Conservation (phyloP, 352 stramenopile genomes). For the Globisporangium paddicum region DNA sequence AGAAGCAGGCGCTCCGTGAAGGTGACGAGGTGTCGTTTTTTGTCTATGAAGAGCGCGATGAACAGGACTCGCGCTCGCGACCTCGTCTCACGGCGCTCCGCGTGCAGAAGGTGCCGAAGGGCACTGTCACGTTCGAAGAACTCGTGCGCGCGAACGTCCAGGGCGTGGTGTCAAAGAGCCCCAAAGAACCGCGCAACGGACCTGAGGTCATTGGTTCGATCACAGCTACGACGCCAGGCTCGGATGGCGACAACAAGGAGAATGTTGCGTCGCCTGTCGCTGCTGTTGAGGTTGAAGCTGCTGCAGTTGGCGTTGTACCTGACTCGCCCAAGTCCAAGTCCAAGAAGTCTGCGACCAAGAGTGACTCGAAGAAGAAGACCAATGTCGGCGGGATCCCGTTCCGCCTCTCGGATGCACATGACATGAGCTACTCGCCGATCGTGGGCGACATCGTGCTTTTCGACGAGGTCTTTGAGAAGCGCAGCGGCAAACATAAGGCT, state of each 20-base stretch:
- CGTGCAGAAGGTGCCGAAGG: slow-evolving; percentile 53
- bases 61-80: slow-evolving; percentile 26
- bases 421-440: slow-evolving; percentile 58
- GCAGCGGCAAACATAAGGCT: slow-evolving; percentile 46
- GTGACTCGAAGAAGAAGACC: slow-evolving; percentile 38
- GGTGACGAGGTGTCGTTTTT: slow-evolving; percentile 80
- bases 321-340: neutral
- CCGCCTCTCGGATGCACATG: slow-evolving; percentile 51
- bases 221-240: slow-evolving; percentile 13
- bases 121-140: slow-evolving; percentile 62
- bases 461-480: slow-evolving; percentile 71
- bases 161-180: slow-evolving; percentile 52
- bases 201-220: slow-evolving; percentile 59
- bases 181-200: slow-evolving; percentile 60
- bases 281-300: slow-evolving; percentile 10
- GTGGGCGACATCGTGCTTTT: slow-evolving; percentile 60
- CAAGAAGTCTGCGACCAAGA: slow-evolving; percentile 15
- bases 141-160: slow-evolving; percentile 49
- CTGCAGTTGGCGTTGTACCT: neutral
- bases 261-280: slow-evolving; percentile 12
- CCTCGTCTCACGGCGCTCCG: slow-evolving; percentile 56
- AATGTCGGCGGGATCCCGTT: slow-evolving; percentile 34
- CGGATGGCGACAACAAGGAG: slow-evolving; percentile 4
- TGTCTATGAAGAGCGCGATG: slow-evolving; percentile 64
- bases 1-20: slow-evolving; percentile 29